Evolutionary conservation across 1,139 yeast genomes (phyloP), one percentile per base, ranked within the genome.

Genomic region (Chernovozyma sophiae-reginae): DNA sequence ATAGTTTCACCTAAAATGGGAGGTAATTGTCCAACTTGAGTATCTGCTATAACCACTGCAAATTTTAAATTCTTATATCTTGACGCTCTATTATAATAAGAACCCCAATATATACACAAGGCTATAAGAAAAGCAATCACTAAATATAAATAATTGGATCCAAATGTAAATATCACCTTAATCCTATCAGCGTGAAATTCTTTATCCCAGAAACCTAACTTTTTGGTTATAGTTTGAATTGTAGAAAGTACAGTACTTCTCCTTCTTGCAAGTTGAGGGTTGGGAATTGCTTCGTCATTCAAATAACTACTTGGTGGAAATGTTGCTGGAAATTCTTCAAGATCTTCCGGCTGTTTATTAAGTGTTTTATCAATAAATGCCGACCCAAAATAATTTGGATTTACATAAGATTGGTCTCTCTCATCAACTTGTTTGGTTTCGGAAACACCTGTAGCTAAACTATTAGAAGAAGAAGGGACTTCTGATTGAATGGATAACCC

Each of bases 51-150:
- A 15, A 60, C 40, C 3, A 62, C 56, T 2, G 57, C 62, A 40
- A 52, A 55, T 17, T 53, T 47, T 29, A 62, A 37, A 35, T 55
- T 44, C 30, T 43, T 46, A 37, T 42, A 58, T 11, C 57, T 45
- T 6, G 43, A 28, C 3, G 38, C 32, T 29, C 66, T 45, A 24
- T 53, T 36, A 29, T 47, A 58, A 43, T 58, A 62, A 3, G 60
- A 45, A 4, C 66, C 67, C 65, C 67, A 61, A 39, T 62, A 62
- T 17, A 62, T 47, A 38, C 58, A 54, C 15, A 62, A 51, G 2
- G 56, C 53, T 3, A 45, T 34, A 16, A 50, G 38, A 36, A 62
- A 60, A 1, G 62, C 62, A 6, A 52, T 16, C 3, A 59, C 33
- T 35, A 62, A 45, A 31, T 38, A 52, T 13, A 52, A 25, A 37